phyloP scores from a whole-genome alignment of 1,284 basidiomycete species.

The Porogramme epimiltina region DNA sequence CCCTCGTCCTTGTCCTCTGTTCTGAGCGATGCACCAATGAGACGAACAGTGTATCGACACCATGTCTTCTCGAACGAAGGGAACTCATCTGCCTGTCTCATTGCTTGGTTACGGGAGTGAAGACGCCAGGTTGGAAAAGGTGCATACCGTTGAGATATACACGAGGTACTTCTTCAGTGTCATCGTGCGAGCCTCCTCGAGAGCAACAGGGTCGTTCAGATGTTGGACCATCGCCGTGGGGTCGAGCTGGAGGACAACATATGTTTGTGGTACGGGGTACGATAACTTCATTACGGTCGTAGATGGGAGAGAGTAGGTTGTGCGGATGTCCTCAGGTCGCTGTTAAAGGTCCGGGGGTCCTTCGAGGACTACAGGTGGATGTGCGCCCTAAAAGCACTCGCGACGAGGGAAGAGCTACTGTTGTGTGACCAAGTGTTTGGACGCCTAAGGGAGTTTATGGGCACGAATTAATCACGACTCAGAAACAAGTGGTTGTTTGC shows the following conservation, averaged over 20 bases:
- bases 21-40: neutral
- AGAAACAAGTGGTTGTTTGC: too few species aligned
- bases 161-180: constrained; percentile 8
- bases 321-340: too few species aligned
- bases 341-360: too few species aligned
- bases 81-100: neutral
- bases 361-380: too few species aligned
- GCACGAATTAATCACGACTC: too few species aligned
- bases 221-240: constrained; percentile 2
- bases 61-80: neutral
- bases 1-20: neutral
- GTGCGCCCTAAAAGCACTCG: too few species aligned
- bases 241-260: constrained; percentile 3
- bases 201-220: neutral
- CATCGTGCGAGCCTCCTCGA: neutral
- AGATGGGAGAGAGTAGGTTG: too few species aligned
- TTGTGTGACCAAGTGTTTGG: too few species aligned
- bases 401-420: too few species aligned
- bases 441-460: too few species aligned
- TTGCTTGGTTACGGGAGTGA: neutral
- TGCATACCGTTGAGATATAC: neutral
- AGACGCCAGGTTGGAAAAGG: neutral
- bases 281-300: too few species aligned
- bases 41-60: neutral
- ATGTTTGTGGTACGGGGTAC: neutral